Evolutionary conservation across 2,329 filamentous ascomycete species (phyloP).

Genomic region (Fusarium sp.): DNA sequence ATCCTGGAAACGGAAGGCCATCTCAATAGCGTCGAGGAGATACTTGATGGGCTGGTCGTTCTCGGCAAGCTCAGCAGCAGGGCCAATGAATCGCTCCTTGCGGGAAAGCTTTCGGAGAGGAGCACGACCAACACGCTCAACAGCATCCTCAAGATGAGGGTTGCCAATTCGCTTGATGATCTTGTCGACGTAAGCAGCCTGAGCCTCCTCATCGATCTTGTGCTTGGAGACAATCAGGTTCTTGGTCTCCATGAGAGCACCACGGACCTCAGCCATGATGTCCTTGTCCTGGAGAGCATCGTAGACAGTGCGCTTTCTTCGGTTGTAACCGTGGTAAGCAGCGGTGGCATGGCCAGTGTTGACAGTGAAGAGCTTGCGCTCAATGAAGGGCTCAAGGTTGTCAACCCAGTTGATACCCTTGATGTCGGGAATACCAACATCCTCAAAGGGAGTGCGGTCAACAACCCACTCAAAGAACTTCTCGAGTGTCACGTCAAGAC

Average conservation of each 20-base stretch:
- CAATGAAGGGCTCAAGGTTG: conserved; percentile 93
- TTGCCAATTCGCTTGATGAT: conserved; percentile 96
- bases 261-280: conserved; percentile 83
- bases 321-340: conserved; percentile 93
- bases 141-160: conserved; percentile 89
- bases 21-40: conserved; percentile 86
- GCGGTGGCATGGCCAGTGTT: conserved; percentile 98
- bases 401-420: conserved; percentile 94
- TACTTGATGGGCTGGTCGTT: conserved; percentile 77
- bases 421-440: conserved; percentile 75
- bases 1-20: conserved; percentile 95
- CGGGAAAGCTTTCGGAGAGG: conserved; percentile 93
- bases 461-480: conserved; percentile 99
- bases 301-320: conserved; percentile 87
- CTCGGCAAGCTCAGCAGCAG: conserved; percentile 90
- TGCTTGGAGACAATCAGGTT: conserved; percentile 89
- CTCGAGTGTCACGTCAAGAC: conserved; percentile 93
- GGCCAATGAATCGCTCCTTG: conserved; percentile 96
- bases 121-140: conserved; percentile 94
- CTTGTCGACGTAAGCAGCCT: conserved; percentile 88
- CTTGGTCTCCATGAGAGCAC: conserved; percentile 87
- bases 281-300: conserved; percentile 85
- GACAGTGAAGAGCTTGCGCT: conserved; percentile 99
- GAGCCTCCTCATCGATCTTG: conserved; percentile 78
- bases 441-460: conserved; percentile 85